Evolutionary conservation across 2,329 filamentous ascomycete genomes (phyloP).

Genomic region (Dissoconium aciculare): DNA sequence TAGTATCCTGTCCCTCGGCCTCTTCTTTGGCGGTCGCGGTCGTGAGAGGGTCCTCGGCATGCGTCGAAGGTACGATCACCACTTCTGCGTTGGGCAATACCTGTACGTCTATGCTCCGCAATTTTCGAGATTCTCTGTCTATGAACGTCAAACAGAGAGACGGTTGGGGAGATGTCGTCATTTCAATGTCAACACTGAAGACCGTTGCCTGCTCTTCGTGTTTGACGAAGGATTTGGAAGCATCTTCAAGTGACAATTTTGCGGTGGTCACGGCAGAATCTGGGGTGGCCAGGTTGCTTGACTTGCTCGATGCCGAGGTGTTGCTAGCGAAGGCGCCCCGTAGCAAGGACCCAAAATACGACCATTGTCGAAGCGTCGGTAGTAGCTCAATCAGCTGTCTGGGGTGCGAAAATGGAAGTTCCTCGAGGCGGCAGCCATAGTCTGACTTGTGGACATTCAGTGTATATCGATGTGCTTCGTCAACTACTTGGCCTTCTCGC

Average conservation of each 20-base stretch:
- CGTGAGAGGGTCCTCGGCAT: too few species aligned
- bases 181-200: conserved; percentile 1
- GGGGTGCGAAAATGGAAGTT: conserved; percentile 64
- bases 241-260: neutral
- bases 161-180: neutral
- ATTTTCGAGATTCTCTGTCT: neutral
- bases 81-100: conserved; percentile 11
- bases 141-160: neutral
- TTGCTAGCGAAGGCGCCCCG: conserved; percentile 19
- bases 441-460: conserved; percentile 60
- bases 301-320: too few species aligned
- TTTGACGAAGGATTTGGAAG: neutral
- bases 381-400: conserved; percentile 59
- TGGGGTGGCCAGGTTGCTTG: too few species aligned
- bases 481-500: conserved; percentile 8
- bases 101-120: conserved; percentile 8
- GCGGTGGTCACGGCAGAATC: conserved; percentile 38
- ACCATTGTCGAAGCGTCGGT: conserved; percentile 62
- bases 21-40: too few species aligned
- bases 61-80: conserved; percentile 1
- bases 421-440: conserved; percentile 50
- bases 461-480: conserved; percentile 37
- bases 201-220: neutral
- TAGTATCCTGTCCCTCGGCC: conserved; percentile 8
- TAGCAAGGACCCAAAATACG: conserved; percentile 51